A percentile compares a stretch with the other conserved stretches of the same genome.
Conservation (phyloP, 495 filamentous ascomycete species). For the Penicillium ucsense region DNA sequence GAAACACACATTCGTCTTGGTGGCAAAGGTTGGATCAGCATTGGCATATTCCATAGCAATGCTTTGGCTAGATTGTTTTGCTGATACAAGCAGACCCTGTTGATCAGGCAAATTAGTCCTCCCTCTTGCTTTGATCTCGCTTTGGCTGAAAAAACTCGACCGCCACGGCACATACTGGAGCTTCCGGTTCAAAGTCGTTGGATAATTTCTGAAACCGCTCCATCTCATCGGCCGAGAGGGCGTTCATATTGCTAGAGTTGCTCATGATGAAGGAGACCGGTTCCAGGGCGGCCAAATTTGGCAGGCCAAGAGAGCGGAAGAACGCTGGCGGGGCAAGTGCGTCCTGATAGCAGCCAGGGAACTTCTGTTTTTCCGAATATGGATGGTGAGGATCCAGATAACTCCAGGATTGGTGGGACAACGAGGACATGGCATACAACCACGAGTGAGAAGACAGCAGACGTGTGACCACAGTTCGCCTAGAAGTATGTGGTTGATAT, state of each 20-base stretch:
- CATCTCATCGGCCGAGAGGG: conserved; percentile 41
- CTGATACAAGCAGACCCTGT: conserved; percentile 76
- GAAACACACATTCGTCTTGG: conserved; percentile 71
- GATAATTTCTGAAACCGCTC: conserved; percentile 45
- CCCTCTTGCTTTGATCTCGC: neutral
- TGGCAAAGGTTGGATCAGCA: conserved; percentile 73
- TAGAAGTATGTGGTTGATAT: conserved; percentile 2
- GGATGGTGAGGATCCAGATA: conserved; percentile 30
- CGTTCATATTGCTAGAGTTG: conserved; percentile 31
- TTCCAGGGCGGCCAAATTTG: conserved; percentile 15
- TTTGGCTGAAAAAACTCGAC: neutral
- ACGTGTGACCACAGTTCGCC: neutral
- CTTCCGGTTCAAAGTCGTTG: conserved; percentile 55
- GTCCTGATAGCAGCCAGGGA: conserved; percentile 15
- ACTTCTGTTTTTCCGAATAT: conserved; percentile 24
- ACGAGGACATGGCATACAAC: conserved; percentile 32
- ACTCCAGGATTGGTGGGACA: conserved; percentile 30
- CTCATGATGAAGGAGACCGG: conserved; percentile 6
- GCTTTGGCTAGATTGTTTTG: conserved; percentile 62
- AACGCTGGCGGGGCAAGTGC: conserved; percentile 11
- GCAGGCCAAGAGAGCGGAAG: conserved; percentile 15
- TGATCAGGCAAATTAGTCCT: neutral
- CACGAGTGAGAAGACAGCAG: neutral
- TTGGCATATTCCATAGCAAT: conserved; percentile 85
- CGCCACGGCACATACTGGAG: conserved; percentile 37